phyloP scores from a whole-genome alignment of 2,329 filamentous ascomycete species.

The Epichloe hybrida region DNA sequence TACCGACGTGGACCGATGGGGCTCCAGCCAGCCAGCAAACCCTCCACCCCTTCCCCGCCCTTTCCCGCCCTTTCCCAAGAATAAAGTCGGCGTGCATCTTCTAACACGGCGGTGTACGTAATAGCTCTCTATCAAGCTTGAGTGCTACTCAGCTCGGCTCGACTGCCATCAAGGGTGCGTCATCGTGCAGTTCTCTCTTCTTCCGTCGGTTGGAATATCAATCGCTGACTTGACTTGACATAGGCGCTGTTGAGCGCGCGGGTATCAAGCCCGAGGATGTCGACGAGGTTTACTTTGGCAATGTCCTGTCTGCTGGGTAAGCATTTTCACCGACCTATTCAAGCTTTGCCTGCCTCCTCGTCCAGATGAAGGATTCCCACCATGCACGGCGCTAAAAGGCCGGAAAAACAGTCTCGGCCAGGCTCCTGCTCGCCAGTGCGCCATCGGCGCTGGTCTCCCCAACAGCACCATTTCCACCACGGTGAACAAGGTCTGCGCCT shows the following conservation, averaged over 20 bases:
- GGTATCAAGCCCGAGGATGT: constrained; percentile 83
- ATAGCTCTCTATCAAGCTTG: constrained; percentile 75
- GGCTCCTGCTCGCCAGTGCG: constrained; percentile 90
- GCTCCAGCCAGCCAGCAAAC: neutral
- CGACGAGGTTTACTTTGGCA: constrained; percentile 95
- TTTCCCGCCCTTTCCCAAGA: no score
- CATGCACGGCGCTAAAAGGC: neutral
- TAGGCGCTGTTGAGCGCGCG: constrained; percentile 70
- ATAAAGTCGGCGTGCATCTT: no score
- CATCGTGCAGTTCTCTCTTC: neutral
- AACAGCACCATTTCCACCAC: constrained; percentile 76
- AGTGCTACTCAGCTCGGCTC: constrained; percentile 78
- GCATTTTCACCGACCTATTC: constrained; percentile 8
- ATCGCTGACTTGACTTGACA: neutral
- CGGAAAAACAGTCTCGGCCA: constrained; percentile 60
- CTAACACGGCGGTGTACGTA: constrained; percentile 23
- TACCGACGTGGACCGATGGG: neutral
- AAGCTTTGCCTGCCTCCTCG: neutral
- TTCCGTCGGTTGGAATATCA: neutral
- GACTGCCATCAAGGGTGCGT: constrained; percentile 78
- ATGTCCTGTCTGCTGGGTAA: constrained; percentile 92
- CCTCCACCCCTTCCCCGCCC: no score
- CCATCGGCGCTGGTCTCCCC: constrained; percentile 73
- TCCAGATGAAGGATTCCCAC: neutral
- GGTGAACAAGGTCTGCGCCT: constrained; percentile 98